Base-by-base conservation (phyloP, 2,329 filamentous ascomycete species). In the Orbilia blumenaviensis region DNA sequence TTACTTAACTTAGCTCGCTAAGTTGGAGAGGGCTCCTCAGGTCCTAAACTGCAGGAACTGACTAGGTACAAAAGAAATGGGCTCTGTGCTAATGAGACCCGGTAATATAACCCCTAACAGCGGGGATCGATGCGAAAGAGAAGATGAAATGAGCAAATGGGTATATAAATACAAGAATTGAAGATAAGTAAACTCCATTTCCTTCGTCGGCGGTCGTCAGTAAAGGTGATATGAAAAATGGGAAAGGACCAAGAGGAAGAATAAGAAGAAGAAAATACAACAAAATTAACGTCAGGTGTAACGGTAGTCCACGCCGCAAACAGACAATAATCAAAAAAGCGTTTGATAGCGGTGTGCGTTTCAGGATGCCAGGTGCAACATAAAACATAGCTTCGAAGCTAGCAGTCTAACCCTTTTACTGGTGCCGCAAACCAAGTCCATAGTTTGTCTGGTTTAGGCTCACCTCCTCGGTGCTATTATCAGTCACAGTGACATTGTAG, bases 121-220 rank as follows among this genome's bases (percentile, higher is more conserved):
- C n/a, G 23, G 34, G 34, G 18, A 18, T 6, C 18, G 23, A 50
- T 34, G 32, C 14, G 29, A 50, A 9, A 68, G 32, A 21, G 29
- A 41, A 56, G 25, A 52, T 50, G 41, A 56, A 67, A 63, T 42
- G 50, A n/a, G 32, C 44, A 50, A 32, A 60, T 60, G 48, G 56
- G 46, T 68, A 60, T 69, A 64, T 76, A 66, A 56, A 16, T 69
- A 76, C 60, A 76, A 52, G 54, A 69, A 76, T 41, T 61, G 64
- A 76, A 68, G 42, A 42, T 29, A 12, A 23, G 32, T 64, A 58
- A 75, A 58, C 56, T 66, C 64, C 29, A 23, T 61, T n/a, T n/a
- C n/a, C n/a, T n/a, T 75, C 71, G 21, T 75, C 62, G 64, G 25
- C 27, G 29, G 46, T 75, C 71, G 46, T 75, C 61, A 67, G 62